Conservation (phyloP, 73 alveolate species). For the Loxodes magnus region DNA sequence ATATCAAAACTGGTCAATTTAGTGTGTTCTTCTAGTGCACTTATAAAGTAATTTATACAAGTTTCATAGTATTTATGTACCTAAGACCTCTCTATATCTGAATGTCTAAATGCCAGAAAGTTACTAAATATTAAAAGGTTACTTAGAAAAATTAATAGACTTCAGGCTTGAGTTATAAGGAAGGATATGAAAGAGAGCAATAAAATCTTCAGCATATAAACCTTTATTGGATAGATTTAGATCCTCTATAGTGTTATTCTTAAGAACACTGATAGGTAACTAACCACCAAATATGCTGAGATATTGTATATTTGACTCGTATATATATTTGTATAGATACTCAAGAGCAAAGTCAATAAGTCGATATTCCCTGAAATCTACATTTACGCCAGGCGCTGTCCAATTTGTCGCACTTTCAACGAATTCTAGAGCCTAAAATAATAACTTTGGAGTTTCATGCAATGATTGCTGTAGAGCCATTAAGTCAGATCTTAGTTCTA, state of each 20-base stretch:
- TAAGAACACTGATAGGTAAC: constrained; percentile 1
- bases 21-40: constrained; percentile 24
- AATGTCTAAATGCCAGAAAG: not conserved
- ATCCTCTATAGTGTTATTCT: not conserved
- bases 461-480: constrained; percentile 21
- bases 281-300: constrained; percentile 4
- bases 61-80: not conserved
- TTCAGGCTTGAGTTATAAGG: constrained; percentile 3
- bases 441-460: constrained; percentile 26
- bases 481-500: constrained; percentile 24
- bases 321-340: constrained; percentile 3
- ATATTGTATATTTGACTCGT: constrained; percentile 4
- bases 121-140: not conserved
- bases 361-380: not conserved
- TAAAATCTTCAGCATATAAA: constrained; percentile 12
- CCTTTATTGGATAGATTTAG: not conserved
- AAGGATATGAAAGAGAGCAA: not conserved
- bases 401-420: not conserved
- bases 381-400: not conserved
- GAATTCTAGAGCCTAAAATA: constrained; percentile 38
- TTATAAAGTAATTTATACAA: constrained; percentile 37
- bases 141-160: constrained; percentile 5
- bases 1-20: constrained; percentile 24
- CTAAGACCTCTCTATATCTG: not conserved
- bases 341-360: constrained; percentile 2